A percentile compares a stretch with the other conserved stretches of the same genome.
Evolutionary conservation across 1,284 basidiomycete species (phyloP).

Genomic region (Trametes polyzona): DNA sequence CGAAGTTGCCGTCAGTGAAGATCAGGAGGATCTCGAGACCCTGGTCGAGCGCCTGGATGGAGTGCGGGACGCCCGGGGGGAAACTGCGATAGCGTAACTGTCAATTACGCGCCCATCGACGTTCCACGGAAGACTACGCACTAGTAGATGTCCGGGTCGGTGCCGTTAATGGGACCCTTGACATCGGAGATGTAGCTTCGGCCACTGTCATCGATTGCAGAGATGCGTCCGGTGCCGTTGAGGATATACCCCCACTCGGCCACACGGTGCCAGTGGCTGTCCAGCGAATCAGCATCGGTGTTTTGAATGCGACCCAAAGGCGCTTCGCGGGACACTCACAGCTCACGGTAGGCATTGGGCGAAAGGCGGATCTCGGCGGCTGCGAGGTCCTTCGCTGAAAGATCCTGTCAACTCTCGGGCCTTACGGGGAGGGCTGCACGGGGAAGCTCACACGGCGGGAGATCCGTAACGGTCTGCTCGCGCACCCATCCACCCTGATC

Average conservation of each 20-base stretch:
- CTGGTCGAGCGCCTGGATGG: slow-evolving; percentile 34
- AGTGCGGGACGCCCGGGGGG: slow-evolving; percentile 33
- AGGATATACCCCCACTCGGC: slow-evolving; percentile 36
- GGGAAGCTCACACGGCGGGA: slow-evolving; percentile 30
- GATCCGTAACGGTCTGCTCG: slow-evolving; percentile 34
- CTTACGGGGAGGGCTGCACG: background rate
- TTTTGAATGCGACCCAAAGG: background rate
- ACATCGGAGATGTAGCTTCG: slow-evolving; percentile 31
- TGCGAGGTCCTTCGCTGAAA: slow-evolving; percentile 36
- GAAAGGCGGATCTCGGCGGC: slow-evolving; percentile 45
- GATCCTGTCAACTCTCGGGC: slow-evolving; percentile 15
- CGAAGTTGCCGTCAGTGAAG: slow-evolving; percentile 37
- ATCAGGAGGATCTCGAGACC: slow-evolving; percentile 35
- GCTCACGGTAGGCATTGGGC: slow-evolving; percentile 38
- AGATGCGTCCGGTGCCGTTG: slow-evolving; percentile 33
- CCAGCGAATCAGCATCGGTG: slow-evolving; percentile 7
- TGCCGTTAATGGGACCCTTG: slow-evolving; percentile 28
- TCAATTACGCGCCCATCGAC: background rate
- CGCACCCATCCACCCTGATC: slow-evolving; percentile 34
- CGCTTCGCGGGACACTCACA: slow-evolving; percentile 12
- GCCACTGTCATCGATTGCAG: slow-evolving; percentile 32
- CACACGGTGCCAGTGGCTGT: slow-evolving; percentile 35
- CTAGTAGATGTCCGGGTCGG: slow-evolving; percentile 35
- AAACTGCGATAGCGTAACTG: slow-evolving; percentile 21
- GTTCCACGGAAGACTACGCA: slow-evolving; percentile 10